Evolutionary conservation across 129 eudicot genomes (phyloP).

Genomic region (Heracleum sosnowskyi): DNA sequence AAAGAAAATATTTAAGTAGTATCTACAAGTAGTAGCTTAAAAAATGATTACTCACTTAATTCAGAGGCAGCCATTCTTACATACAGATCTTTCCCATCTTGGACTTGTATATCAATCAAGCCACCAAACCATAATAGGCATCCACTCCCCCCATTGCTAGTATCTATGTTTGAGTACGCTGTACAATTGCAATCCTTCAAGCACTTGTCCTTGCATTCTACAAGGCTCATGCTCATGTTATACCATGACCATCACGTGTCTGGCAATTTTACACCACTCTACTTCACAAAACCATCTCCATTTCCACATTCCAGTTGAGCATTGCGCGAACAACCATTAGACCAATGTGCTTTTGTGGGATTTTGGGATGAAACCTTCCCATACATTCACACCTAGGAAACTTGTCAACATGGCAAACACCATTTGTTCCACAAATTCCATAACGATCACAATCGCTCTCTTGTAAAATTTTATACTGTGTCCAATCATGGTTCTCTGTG

Average conservation of each 20-base stretch:
- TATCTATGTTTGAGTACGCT: slow-evolving; percentile 2
- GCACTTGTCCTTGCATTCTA: slow-evolving; percentile 11
- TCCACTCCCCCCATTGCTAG: slow-evolving; percentile 1
- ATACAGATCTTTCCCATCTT: background rate
- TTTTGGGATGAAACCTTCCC: slow-evolving; percentile 2
- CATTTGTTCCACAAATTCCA: slow-evolving; percentile 10
- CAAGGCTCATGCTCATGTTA: slow-evolving; percentile 1
- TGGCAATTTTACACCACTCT: slow-evolving; percentile 12
- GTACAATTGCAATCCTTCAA: slow-evolving; percentile 16
- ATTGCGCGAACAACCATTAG: slow-evolving; percentile 12
- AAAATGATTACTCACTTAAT: background rate
- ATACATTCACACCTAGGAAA: slow-evolving; percentile 9
- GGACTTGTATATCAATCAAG: background rate
- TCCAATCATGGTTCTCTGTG: background rate
- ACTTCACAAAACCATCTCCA: slow-evolving; percentile 7
- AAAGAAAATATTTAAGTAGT: too few relatives aligned
- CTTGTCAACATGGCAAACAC: background rate
- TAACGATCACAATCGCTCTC: slow-evolving; percentile 6
- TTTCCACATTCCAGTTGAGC: slow-evolving; percentile 1
- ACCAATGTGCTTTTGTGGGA: slow-evolving; percentile 6
- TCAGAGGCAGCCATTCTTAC: slow-evolving; percentile 8
- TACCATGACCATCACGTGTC: slow-evolving; percentile 3
- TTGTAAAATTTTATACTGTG: background rate
- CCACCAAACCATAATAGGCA: slow-evolving; percentile 4
- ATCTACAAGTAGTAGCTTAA: background rate